Base-by-base conservation (phyloP, 257 asterid species). In the Catharanthus roseus region DNA sequence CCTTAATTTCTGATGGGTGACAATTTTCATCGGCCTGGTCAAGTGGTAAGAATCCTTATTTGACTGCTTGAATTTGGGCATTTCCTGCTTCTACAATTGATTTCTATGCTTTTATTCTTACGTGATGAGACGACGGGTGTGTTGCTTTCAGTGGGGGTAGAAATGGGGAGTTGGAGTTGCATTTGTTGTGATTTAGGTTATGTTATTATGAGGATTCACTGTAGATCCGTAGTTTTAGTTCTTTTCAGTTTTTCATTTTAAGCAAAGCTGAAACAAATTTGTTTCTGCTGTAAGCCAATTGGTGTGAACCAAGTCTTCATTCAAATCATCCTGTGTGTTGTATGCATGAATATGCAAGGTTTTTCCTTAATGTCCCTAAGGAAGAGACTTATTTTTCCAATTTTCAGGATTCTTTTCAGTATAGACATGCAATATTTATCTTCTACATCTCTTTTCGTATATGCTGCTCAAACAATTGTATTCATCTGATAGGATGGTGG, bases 1-100 rank as follows among this genome's bases (percentile, higher is more conserved):
- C 21, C 61, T 56, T 23, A 15, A n/a, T 33, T 5, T 33, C 16
- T 21, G 65, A 79, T 71, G 79, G 77, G 26, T 68, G 64, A 41
- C 57, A 51, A 56, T 60, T 73, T 58, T 77, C 64, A 65, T 79
- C 79, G 74, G 8, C 71, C 61, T 66, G 79, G 77, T 39, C 31
- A 70, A 39, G 77, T 67, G 79, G 79, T 67, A 61, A 56, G 79
- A 49, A 50, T 38, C 26, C 49, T 34, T 3, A 1, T 21, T 9
- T 64, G 4, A 19, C 23, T 29, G n/a, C 11, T 56, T 58, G 0
- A 15, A 29, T 58, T 58, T 58, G 23, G 51, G 51, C 51, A 45
- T 45, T 45, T 42, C 13, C 1, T 45, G 51, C 19, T 10, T 45
- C 15, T 2, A 0, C 3, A 45, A 1, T 42, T 42, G 9, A 1